phyloP scores from a whole-genome alignment of 164 flowering plant genomes.

The Stephania cephalantha region DNA sequence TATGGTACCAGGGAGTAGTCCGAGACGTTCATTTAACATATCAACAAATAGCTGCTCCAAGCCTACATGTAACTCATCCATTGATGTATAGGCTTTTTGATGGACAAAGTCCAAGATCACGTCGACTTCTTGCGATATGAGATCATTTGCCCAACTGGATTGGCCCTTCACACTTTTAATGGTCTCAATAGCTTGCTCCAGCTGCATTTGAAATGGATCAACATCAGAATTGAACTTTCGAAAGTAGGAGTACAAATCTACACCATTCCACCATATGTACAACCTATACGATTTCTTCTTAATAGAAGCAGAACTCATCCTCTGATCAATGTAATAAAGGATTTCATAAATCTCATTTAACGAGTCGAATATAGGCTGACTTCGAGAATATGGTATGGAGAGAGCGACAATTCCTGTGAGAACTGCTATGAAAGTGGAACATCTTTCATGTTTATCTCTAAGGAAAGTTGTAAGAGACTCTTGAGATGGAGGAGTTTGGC shows the following conservation, averaged over 20 bases:
- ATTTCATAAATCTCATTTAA: background rate
- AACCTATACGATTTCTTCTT: background rate
- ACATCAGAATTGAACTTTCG: too few relatives aligned
- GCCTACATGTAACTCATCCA: background rate
- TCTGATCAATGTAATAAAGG: conserved; percentile 1
- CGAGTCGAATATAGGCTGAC: background rate
- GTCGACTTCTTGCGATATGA: background rate
- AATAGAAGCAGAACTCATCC: background rate
- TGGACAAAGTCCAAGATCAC: background rate
- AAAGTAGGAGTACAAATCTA: background rate
- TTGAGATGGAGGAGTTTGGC: background rate
- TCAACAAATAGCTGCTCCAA: conserved; percentile 1
- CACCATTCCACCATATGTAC: background rate
- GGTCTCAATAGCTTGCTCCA: background rate
- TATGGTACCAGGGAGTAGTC: conserved; percentile 5
- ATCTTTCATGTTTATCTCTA: background rate
- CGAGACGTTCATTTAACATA: conserved; percentile 1
- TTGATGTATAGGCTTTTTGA: background rate
- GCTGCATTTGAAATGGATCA: too few relatives aligned
- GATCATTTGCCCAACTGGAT: too few relatives aligned
- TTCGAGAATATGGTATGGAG: background rate
- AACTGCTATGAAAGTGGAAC: conserved; percentile 2
- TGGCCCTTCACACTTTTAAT: background rate
- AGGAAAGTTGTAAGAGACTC: background rate
- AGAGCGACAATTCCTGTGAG: background rate